A percentile compares a stretch with the other conserved stretches of the same genome.
These are phyloP conservation scores for Kuraishia floccosa DNA, from an alignment of 805 yeast genomes.

Conservation along the genomic window DNA sequence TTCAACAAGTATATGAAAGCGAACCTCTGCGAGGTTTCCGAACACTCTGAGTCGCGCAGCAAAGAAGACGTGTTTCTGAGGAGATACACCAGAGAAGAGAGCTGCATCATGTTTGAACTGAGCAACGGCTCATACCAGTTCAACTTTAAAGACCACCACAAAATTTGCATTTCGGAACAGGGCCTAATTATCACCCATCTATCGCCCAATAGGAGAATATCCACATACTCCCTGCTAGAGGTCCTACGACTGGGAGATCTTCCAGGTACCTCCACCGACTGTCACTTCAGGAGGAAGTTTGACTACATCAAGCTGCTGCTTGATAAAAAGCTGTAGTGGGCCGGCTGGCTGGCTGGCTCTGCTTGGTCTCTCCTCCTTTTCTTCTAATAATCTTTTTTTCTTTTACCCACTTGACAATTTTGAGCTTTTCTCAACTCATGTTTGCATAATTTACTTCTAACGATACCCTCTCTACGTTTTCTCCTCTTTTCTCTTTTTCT, in stretches of 20 bases:
- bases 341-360: too few species aligned
- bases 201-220: slow-evolving; percentile 63
- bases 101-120: slow-evolving; percentile 84
- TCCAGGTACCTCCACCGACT: slow-evolving; percentile 29
- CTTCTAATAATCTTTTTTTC: too few species aligned
- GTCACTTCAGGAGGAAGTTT: slow-evolving; percentile 34
- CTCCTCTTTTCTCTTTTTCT: too few species aligned
- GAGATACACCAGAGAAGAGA: slow-evolving; percentile 70
- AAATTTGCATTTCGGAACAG: slow-evolving; percentile 64
- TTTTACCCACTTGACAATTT: too few species aligned
- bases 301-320: slow-evolving; percentile 59
- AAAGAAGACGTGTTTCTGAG: slow-evolving; percentile 67
- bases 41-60: slow-evolving; percentile 30
- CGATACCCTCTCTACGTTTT: too few species aligned
- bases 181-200: slow-evolving; percentile 76
- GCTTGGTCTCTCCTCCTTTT: too few species aligned
- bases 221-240: slow-evolving; percentile 46
- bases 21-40: slow-evolving; percentile 69
- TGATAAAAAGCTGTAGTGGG: slow-evolving; percentile 23
- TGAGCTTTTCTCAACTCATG: too few species aligned
- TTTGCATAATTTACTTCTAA: too few species aligned
- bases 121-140: slow-evolving; percentile 90
- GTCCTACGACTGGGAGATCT: slow-evolving; percentile 32
- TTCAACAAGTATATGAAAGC: slow-evolving; percentile 90
- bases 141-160: slow-evolving; percentile 92